phyloP scores from a whole-genome alignment of 1,284 basidiomycete genomes.

The Phlebopus sp. region DNA sequence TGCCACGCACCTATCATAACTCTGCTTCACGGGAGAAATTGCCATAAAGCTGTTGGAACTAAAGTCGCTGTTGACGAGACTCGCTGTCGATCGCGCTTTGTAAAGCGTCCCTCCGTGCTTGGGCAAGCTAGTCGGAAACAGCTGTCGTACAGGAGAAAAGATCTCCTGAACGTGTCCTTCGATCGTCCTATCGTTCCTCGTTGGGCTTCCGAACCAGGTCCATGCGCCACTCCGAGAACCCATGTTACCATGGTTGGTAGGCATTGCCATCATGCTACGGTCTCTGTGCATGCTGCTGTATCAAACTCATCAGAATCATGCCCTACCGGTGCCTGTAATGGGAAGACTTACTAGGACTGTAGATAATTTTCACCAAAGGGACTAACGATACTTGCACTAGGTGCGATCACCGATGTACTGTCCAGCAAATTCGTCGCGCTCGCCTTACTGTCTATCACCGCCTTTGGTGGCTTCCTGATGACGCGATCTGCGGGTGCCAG shows the following conservation, averaged over 20 bases:
- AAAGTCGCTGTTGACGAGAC: background rate
- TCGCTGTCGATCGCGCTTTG: background rate
- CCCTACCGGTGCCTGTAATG: too few species aligned
- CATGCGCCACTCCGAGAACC: slow-evolving; percentile 1
- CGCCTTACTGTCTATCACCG: slow-evolving; percentile 16
- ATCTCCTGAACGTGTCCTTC: slow-evolving; percentile 3
- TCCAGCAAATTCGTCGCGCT: slow-evolving; percentile 17
- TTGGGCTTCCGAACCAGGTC: slow-evolving; percentile 3
- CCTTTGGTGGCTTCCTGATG: slow-evolving; percentile 4
- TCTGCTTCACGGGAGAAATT: background rate
- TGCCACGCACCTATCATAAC: slow-evolving; percentile 15
- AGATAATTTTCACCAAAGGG: background rate
- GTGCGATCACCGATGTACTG: slow-evolving; percentile 9
- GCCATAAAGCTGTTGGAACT: background rate
- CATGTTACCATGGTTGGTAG: too few species aligned
- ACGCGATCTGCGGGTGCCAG: slow-evolving; percentile 8
- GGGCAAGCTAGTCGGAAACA: background rate
- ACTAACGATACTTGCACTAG: slow-evolving; percentile 7
- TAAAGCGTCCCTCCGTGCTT: background rate
- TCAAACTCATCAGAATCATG: too few species aligned
- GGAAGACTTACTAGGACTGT: too few species aligned
- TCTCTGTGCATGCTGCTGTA: too few species aligned
- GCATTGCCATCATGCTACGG: too few species aligned
- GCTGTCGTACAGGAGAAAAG: slow-evolving; percentile 1
- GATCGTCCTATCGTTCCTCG: background rate